Percentiles rank a stretch among this genome's conserved stretches.
phyloP scores from a whole-genome alignment of 139 green algal genomes.

The Yamagishiella unicocca region DNA sequence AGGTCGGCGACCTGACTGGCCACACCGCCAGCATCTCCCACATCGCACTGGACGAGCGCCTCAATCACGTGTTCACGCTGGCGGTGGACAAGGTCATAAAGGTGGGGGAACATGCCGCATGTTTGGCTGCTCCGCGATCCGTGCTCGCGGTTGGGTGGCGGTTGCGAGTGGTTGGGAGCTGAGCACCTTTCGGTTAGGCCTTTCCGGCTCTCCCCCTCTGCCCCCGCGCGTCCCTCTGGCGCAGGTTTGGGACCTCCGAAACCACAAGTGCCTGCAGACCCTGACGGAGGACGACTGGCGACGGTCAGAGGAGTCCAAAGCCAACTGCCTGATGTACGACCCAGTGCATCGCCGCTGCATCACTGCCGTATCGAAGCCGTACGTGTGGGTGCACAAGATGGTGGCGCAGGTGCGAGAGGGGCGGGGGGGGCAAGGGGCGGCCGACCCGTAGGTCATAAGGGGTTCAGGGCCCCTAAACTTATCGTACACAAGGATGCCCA shows the following conservation, averaged over 20 bases:
- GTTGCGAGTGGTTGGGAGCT: too few species aligned
- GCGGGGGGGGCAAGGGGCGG: neutral
- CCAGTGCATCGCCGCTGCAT: slow-evolving; percentile 66
- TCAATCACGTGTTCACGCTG: slow-evolving; percentile 84
- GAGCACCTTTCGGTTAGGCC: too few species aligned
- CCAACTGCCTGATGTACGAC: slow-evolving; percentile 79
- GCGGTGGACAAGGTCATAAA: slow-evolving; percentile 81
- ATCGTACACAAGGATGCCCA: too few species aligned
- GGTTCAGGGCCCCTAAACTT: too few species aligned
- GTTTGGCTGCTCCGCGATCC: too few species aligned
- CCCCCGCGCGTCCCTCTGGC: too few species aligned
- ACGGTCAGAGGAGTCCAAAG: slow-evolving; percentile 66
- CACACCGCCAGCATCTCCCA: slow-evolving; percentile 78
- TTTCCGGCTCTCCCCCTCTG: too few species aligned
- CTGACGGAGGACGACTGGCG: slow-evolving; percentile 79
- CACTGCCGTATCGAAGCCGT: slow-evolving; percentile 67
- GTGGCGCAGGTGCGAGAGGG: slow-evolving; percentile 47
- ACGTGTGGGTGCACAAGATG: slow-evolving; percentile 81
- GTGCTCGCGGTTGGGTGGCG: too few species aligned
- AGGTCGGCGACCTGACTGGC: slow-evolving; percentile 51
- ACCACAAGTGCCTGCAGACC: slow-evolving; percentile 85
- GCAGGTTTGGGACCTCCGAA: slow-evolving; percentile 86
- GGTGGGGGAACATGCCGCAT: slow-evolving; percentile 38
- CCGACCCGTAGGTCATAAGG: too few species aligned
- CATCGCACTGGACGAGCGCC: slow-evolving; percentile 75